Percentiles rank a stretch among this genome's conserved stretches.
Conservation (phyloP, 257 asterid species). For the Fraxinus pennsylvanica region DNA sequence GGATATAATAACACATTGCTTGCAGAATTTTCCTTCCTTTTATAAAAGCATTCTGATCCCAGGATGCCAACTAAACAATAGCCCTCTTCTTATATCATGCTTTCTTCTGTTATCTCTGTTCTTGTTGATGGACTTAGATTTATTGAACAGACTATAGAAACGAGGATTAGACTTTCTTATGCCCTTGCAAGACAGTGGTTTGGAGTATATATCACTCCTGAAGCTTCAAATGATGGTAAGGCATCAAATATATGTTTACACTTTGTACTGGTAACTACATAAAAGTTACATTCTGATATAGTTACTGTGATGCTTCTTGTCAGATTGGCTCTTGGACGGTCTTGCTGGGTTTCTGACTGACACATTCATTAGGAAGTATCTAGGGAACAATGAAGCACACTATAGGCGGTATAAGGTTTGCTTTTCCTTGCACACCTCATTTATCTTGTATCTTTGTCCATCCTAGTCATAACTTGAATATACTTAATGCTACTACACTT, state of each 20-base stretch:
- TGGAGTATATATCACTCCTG: conserved; percentile 92
- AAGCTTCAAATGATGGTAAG: conserved; percentile 85
- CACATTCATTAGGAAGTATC: conserved; percentile 71
- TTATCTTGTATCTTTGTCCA: conserved; percentile 8
- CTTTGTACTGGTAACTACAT: conserved; percentile 8
- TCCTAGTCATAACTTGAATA: background rate
- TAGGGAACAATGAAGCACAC: conserved; percentile 98
- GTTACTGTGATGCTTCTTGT: conserved; percentile 33
- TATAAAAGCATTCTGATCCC: background rate
- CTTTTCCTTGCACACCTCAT: conserved; percentile 25
- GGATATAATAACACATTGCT: background rate
- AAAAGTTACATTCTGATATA: conserved; percentile 31
- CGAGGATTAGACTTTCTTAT: conserved; percentile 89
- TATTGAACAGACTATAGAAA: conserved; percentile 77
- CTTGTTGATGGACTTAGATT: conserved; percentile 37
- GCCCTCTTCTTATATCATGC: conserved; percentile 4
- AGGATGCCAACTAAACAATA: conserved; percentile 12
- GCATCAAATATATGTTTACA: conserved; percentile 23
- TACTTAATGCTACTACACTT: background rate
- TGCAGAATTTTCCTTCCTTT: background rate
- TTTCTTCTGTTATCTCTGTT: conserved; percentile 19
- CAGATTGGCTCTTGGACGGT: conserved; percentile 99
- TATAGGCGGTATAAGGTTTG: conserved; percentile 93
- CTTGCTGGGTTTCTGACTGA: conserved; percentile 96
- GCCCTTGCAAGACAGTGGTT: conserved; percentile 99